Conservation (phyloP, 805 yeast genomes). For the Allodekkera sacchari region DNA sequence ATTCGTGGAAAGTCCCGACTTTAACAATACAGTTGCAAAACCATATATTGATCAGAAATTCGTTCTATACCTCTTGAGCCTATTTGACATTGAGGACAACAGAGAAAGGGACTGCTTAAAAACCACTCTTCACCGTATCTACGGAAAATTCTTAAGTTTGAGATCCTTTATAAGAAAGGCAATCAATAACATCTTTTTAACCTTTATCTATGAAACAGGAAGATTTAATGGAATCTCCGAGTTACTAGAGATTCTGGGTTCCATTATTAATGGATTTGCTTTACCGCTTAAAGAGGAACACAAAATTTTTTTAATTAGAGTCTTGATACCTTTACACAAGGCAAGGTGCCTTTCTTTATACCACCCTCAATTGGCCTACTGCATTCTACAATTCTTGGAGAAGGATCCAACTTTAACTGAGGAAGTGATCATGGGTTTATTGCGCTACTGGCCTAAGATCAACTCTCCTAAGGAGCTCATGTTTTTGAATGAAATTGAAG, state of each 20-base stretch:
- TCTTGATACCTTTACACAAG: conserved; percentile 87
- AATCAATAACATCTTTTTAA: conserved; percentile 85
- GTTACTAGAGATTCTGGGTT: conserved; percentile 87
- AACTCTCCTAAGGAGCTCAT: conserved; percentile 92
- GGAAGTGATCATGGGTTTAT: conserved; percentile 90
- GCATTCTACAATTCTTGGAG: conserved; percentile 92
- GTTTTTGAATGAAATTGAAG: conserved; percentile 94
- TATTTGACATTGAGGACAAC: conserved; percentile 95
- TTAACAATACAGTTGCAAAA: conserved; percentile 87
- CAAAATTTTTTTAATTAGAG: conserved; percentile 78
- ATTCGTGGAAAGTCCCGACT: conserved; percentile 91
- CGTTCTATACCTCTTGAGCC: conserved; percentile 69
- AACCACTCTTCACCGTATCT: conserved; percentile 90
- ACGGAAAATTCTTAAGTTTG: conserved; percentile 86
- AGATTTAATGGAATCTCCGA: conserved; percentile 95
- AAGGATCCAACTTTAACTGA: conserved; percentile 89
- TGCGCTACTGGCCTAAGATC: conserved; percentile 94
- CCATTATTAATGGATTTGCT: conserved; percentile 96
- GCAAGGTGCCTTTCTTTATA: conserved; percentile 81
- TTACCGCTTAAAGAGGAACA: conserved; percentile 96
- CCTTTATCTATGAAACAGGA: conserved; percentile 90
- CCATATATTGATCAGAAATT: conserved; percentile 90
- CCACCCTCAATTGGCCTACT: conserved; percentile 95
- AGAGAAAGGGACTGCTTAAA: conserved; percentile 92
- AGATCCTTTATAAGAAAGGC: conserved; percentile 88